Evolutionary conservation across 371 early-diverging fungal species (phyloP).

Genomic region (Rhizopus stolonifer): DNA sequence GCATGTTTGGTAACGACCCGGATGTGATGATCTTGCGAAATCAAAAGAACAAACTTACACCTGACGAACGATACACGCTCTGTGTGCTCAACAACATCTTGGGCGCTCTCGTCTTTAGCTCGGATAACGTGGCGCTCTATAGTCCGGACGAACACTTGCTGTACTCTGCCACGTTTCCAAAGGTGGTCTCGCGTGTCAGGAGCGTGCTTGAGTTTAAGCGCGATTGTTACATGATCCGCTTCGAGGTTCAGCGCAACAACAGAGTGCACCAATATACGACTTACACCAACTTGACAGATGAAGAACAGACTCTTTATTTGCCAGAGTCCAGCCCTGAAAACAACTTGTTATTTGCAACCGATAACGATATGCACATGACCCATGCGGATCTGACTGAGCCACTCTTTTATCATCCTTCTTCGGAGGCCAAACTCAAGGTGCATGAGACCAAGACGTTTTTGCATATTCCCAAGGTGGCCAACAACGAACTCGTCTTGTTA

Average conservation of each 20-base stretch:
- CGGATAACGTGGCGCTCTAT: constrained; percentile 48
- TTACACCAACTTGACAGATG: constrained; percentile 45
- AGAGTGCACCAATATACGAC: constrained; percentile 36
- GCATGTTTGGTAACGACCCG: constrained; percentile 66
- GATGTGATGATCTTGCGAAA: constrained; percentile 60
- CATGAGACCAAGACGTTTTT: constrained; percentile 51
- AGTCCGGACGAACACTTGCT: constrained; percentile 45
- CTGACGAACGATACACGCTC: constrained; percentile 51
- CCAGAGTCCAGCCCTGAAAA: constrained; percentile 27
- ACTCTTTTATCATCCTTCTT: constrained; percentile 44
- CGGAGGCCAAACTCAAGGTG: constrained; percentile 25
- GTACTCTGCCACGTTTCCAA: constrained; percentile 45
- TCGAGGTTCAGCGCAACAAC: constrained; percentile 18
- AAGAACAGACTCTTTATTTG: constrained; percentile 42
- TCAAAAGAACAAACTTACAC: constrained; percentile 48
- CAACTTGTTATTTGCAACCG: constrained; percentile 33
- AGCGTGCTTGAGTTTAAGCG: constrained; percentile 41
- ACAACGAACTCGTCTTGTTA: constrained; percentile 23
- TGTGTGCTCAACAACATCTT: constrained; percentile 57
- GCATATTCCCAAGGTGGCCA: constrained; percentile 37
- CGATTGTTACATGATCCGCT: constrained; percentile 46
- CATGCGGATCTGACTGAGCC: constrained; percentile 26
- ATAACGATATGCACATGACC: constrained; percentile 36
- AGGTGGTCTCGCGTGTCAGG: constrained; percentile 41
- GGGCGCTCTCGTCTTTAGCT: constrained; percentile 60